phyloP scores from a whole-genome alignment of 2,329 filamentous ascomycete species.

The Arthrobotrys sphaeroides region DNA sequence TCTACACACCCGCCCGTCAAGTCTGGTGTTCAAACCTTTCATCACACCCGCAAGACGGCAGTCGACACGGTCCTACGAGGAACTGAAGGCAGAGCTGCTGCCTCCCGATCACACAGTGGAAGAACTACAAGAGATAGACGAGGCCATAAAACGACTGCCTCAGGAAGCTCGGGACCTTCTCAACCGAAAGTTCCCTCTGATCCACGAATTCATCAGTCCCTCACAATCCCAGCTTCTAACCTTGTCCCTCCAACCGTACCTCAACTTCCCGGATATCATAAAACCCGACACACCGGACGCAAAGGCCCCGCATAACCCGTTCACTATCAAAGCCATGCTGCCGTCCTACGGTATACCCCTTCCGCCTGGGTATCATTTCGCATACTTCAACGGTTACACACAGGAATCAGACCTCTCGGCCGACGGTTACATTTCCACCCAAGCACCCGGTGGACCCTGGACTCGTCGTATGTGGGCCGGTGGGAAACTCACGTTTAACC shows the following conservation, averaged over 20 bases:
- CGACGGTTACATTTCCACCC: conserved; percentile 85
- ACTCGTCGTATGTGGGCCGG: conserved; percentile 88
- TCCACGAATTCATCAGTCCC: conserved; percentile 69
- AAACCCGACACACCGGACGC: conserved; percentile 1
- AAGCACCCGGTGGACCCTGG: conserved; percentile 78
- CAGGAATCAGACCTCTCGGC: conserved; percentile 71
- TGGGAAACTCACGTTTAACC: conserved; percentile 71
- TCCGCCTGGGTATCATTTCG: conserved; percentile 78
- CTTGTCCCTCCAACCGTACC: conserved; percentile 66
- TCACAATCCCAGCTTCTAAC: conserved; percentile 73
- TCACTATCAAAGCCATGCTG: conserved; percentile 60
- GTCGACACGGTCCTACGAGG: not conserved
- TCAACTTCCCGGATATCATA: conserved; percentile 32
- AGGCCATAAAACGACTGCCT: conserved; percentile 62
- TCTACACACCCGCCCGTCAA: conserved; percentile 7
- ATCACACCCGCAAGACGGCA: not conserved
- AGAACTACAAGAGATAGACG: conserved; percentile 54
- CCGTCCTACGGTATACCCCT: conserved; percentile 55
- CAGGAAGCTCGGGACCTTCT: conserved; percentile 64
- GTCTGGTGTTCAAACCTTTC: not conserved
- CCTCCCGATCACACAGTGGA: conserved; percentile 2
- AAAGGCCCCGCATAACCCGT: conserved; percentile 56
- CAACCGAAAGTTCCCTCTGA: conserved; percentile 59
- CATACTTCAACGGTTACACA: conserved; percentile 82
- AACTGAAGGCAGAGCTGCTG: not conserved